Conservation (phyloP, 805 yeast genomes). For the Zygotorulaspora chibaensis region DNA sequence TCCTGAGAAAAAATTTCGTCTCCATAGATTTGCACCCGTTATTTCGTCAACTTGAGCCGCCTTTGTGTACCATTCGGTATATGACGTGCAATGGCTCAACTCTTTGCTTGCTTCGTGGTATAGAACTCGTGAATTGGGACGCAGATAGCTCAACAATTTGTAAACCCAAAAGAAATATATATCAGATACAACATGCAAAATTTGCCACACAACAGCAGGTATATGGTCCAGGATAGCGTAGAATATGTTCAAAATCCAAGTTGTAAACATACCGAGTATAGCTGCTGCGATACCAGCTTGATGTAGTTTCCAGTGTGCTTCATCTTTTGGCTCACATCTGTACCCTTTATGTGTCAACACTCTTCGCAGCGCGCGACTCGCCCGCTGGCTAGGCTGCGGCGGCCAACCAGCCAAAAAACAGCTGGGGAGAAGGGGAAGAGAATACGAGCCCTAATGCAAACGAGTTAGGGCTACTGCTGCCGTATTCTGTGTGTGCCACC, state of each 20-base stretch:
- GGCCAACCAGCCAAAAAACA: neutral
- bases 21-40: slow-evolving; percentile 59
- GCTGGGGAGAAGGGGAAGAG: neutral
- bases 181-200: slow-evolving; percentile 40
- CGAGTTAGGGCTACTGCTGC: neutral
- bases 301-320: neutral
- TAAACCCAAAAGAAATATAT: slow-evolving; percentile 41
- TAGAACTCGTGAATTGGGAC: slow-evolving; percentile 30
- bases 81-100: slow-evolving; percentile 49
- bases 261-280: slow-evolving; percentile 8
- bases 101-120: slow-evolving; percentile 44
- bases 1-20: slow-evolving; percentile 76
- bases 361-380: neutral
- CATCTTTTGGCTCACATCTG: neutral
- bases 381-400: neutral
- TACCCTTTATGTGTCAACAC: slow-evolving; percentile 1
- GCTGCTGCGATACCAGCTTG: neutral
- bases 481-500: too few relatives aligned
- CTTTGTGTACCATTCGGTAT: slow-evolving; percentile 65
- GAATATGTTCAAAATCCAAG: slow-evolving; percentile 23
- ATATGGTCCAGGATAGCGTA: slow-evolving; percentile 37
- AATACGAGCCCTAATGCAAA: neutral
- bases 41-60: slow-evolving; percentile 48
- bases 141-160: slow-evolving; percentile 24
- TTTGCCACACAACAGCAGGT: slow-evolving; percentile 41